Conservation (phyloP, 2,329 filamentous ascomycete genomes). For the Paracoccidioides brasiliensis region DNA sequence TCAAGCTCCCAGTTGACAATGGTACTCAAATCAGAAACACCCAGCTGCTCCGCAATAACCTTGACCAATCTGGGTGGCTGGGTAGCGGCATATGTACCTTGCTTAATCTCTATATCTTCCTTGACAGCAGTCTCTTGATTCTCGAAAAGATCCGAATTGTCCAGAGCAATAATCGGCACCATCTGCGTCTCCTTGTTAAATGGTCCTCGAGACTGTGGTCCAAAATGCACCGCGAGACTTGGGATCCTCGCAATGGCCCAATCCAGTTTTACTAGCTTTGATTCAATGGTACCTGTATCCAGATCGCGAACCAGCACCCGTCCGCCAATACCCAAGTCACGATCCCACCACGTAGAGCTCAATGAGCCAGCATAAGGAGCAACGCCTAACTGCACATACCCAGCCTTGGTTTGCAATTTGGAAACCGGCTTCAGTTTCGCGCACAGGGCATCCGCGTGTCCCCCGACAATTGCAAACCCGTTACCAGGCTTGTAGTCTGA, state of each 20-base stretch:
- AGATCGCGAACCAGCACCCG: conserved; percentile 70
- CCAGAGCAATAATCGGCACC: conserved; percentile 84
- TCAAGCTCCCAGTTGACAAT: conserved; percentile 97
- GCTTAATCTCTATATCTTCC: conserved; percentile 18
- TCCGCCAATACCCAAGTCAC: conserved; percentile 82
- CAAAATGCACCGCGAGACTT: conserved; percentile 88
- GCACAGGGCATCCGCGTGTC: conserved; percentile 85
- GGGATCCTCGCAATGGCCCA: conserved; percentile 92
- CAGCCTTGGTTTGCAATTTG: conserved; percentile 67
- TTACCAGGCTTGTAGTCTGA: conserved; percentile 70
- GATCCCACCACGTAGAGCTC: conserved; percentile 91
- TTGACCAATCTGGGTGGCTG: conserved; percentile 78
- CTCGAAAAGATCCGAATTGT: conserved; percentile 48
- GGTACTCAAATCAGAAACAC: conserved; percentile 54
- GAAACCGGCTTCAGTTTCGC: conserved; percentile 85
- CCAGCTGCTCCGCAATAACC: conserved; percentile 67
- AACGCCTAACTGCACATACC: conserved; percentile 79
- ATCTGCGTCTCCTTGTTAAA: conserved; percentile 87
- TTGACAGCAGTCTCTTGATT: conserved; percentile 19
- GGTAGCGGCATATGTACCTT: conserved; percentile 61
- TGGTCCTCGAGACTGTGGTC: conserved; percentile 50
- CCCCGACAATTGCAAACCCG: conserved; percentile 75
- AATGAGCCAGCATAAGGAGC: conserved; percentile 84
- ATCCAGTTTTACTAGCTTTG: conserved; percentile 75
- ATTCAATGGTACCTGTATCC: conserved; percentile 59